Evolutionary conservation across 352 stramenopile genomes (phyloP), one percentile per base, ranked within the genome.

Genomic region (Pythium phragmiticola): DNA sequence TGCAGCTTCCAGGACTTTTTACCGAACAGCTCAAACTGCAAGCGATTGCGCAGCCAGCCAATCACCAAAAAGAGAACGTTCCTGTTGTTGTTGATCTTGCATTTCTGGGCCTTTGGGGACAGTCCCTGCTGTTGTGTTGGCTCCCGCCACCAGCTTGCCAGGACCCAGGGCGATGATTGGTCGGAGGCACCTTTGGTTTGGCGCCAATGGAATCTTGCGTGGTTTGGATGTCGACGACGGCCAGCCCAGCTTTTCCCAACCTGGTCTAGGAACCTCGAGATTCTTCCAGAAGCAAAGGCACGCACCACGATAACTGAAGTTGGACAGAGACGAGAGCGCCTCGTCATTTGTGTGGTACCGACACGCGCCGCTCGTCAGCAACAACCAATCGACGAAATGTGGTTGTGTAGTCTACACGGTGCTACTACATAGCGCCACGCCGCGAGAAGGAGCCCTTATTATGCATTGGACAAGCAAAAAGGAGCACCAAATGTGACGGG

Each of bases 1-100:
- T 52, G 58, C 48, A 39, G 17, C 16, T 13, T 39, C 4, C 26
- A 46, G 50, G 33, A 17, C 50, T 21, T 46, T 57, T 46, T 43
- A 13, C 33, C 7, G n/a, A 13, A 50, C n/a, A 30, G 21, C 19
- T 26, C 16, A 17, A 33, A 26, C 19, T 16, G 6, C 23, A 50
- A 13, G 16, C 17, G 56, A 36, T 55, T 54, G 56, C 47, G 49
- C 37, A 60, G 26, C 19, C 19, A 63, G 65, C 65, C 65, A 67
- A 72, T 67, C 56, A 63, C 37, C 34, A 43, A 50, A 67, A 70
- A 55, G 57, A 75, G 68, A 75, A 72, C 48, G 60, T 69, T 75
- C 64, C 68, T 69, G 56, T 65, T 57, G 46, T 55, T 65, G 16
- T 53, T 8, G 28, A 26, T 36, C 16, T 36, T 19, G 30, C n/a